Evolutionary conservation across 2,329 filamentous ascomycete genomes (phyloP).

Genomic region (Cladorrhinum sp.): DNA sequence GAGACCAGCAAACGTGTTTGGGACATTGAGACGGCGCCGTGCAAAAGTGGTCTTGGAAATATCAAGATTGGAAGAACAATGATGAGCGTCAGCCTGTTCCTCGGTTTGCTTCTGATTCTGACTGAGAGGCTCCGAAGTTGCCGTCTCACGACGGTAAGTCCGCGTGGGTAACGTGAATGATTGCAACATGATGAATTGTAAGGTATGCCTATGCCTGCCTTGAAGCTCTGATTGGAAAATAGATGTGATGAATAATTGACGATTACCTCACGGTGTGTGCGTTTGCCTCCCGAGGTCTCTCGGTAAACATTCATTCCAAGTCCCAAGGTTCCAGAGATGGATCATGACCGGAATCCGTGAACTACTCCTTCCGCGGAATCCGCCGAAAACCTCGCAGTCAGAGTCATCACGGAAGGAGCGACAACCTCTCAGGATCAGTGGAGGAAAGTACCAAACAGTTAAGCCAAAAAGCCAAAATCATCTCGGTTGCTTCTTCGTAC

Average conservation of each 20-base stretch:
- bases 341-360: not conserved
- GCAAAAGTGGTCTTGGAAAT: conserved; percentile 2
- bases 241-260: not conserved
- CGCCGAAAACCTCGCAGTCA: too few relatives aligned
- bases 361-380: too few relatives aligned
- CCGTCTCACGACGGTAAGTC: conserved; percentile 9
- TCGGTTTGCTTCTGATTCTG: conserved; percentile 2
- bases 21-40: conserved; percentile 20
- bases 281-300: too few relatives aligned
- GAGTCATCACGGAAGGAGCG: not conserved
- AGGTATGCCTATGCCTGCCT: not conserved
- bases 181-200: conserved; percentile 8
- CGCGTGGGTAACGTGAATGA: conserved; percentile 18
- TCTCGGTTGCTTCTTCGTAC: not conserved
- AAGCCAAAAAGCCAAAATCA: not conserved
- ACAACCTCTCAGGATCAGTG: not conserved
- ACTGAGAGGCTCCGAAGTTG: not conserved
- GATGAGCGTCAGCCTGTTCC: not conserved
- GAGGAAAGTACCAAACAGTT: not conserved
- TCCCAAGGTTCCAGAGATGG: not conserved
- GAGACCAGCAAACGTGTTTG: conserved; percentile 24
- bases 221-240: not conserved
- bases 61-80: not conserved
- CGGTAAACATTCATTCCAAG: too few relatives aligned
- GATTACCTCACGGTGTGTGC: too few relatives aligned